A percentile compares a stretch with the other conserved stretches of the same genome.
These are phyloP conservation scores for Gymnopus androsaceus DNA, from an alignment of 1,284 basidiomycete species.

Conservation along the genomic window DNA sequence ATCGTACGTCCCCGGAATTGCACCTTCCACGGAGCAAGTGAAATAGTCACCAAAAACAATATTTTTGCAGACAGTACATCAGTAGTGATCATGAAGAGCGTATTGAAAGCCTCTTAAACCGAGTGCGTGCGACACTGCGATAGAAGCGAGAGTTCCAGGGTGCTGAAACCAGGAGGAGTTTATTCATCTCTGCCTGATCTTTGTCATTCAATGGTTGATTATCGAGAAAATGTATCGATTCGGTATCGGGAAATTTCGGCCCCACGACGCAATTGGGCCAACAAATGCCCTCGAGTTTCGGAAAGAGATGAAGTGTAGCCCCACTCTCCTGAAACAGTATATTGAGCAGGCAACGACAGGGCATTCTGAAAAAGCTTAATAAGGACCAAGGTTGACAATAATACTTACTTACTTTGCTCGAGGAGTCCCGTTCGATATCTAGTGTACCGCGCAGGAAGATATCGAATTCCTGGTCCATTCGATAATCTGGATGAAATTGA, in stretches of 20 bases:
- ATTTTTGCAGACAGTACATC: background rate
- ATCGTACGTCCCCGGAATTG: background rate
- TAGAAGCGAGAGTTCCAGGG: constrained; percentile 7
- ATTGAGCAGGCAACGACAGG: background rate
- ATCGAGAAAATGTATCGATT: constrained; percentile 4
- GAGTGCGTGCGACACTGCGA: constrained; percentile 1
- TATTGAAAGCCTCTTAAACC: background rate
- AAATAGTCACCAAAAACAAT: constrained; percentile 4
- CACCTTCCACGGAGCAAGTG: background rate
- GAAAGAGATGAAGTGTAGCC: background rate
- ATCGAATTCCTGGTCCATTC: background rate
- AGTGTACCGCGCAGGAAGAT: constrained; percentile 1
- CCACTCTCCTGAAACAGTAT: constrained; percentile 9
- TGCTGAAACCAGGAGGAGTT: background rate
- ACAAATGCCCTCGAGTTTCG: background rate
- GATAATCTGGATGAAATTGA: constrained; percentile 2
- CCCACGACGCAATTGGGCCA: background rate
- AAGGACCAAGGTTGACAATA: background rate
- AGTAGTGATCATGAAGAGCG: background rate
- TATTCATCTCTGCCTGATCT: background rate
- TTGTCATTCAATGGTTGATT: background rate
- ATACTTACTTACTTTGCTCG: background rate
- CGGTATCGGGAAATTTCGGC: constrained; percentile 1
- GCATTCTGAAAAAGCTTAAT: background rate
- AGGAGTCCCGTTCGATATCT: background rate